These are phyloP conservation scores for Tetrapyrgos nigripes DNA, from an alignment of 1,284 basidiomycete genomes.

Conservation along the genomic window DNA sequence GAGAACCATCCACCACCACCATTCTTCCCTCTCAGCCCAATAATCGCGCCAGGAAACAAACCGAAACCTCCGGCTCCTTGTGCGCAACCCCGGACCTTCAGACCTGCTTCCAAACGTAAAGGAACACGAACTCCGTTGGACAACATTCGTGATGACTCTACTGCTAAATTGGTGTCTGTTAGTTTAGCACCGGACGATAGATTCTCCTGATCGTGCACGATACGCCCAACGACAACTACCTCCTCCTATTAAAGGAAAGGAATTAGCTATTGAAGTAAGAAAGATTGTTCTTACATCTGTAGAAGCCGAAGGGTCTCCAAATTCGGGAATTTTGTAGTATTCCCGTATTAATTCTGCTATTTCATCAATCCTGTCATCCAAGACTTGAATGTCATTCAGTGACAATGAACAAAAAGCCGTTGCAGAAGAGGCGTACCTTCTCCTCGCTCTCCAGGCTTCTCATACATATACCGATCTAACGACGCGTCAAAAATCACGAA, in stretches of 20 bases:
- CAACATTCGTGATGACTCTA: conserved; percentile 85
- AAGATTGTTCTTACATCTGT: conserved; percentile 63
- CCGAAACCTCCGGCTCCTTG: conserved; percentile 73
- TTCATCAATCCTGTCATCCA: conserved; percentile 88
- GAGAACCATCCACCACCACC: conserved; percentile 89
- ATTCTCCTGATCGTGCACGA: conserved; percentile 74
- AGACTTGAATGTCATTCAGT: conserved; percentile 46
- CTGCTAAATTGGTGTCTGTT: conserved; percentile 71
- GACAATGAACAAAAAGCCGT: not conserved
- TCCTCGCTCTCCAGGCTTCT: conserved; percentile 83
- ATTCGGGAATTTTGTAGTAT: conserved; percentile 72
- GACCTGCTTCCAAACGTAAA: conserved; percentile 70
- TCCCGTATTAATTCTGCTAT: conserved; percentile 75
- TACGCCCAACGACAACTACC: conserved; percentile 81
- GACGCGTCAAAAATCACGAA: not conserved
- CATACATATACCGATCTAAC: conserved; percentile 92
- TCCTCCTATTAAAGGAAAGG: conserved; percentile 58
- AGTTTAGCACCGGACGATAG: conserved; percentile 65
- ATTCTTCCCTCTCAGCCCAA: conserved; percentile 89
- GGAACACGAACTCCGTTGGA: conserved; percentile 76
- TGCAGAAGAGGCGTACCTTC: conserved; percentile 59
- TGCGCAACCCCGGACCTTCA: conserved; percentile 72
- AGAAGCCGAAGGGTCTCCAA: conserved; percentile 79
- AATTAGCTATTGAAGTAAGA: conserved; percentile 13
- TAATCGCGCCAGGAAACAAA: conserved; percentile 90